phyloP scores from a whole-genome alignment of 2,329 filamentous ascomycete genomes.

The Emergomyces orientalis region DNA sequence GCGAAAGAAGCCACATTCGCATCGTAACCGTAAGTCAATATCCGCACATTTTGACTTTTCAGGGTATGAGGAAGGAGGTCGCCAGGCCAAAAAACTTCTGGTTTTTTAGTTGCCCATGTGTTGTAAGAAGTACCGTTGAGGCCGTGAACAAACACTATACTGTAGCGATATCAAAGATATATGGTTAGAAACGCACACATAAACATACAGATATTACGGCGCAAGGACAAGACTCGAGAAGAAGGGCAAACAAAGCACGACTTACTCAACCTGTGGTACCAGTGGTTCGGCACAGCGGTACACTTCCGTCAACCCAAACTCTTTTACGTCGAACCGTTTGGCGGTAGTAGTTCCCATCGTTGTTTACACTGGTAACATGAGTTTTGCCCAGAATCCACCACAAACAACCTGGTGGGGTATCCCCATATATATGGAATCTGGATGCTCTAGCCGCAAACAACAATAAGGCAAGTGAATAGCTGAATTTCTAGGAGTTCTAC shows the following conservation, averaged over 20 bases:
- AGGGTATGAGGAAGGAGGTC: slow-evolving; percentile 57
- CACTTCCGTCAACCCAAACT: slow-evolving; percentile 36
- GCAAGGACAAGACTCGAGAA: slow-evolving; percentile 1
- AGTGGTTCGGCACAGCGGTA: slow-evolving; percentile 25
- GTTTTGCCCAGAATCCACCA: slow-evolving; percentile 1
- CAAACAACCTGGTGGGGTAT: neutral
- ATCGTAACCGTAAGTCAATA: slow-evolving; percentile 67
- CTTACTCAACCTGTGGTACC: slow-evolving; percentile 32
- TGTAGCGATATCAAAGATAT: slow-evolving; percentile 9
- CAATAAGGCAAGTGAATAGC: neutral
- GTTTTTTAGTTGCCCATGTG: slow-evolving; percentile 50
- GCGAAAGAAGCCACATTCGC: slow-evolving; percentile 50
- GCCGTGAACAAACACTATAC: slow-evolving; percentile 61
- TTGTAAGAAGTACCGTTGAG: slow-evolving; percentile 56
- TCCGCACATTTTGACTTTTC: slow-evolving; percentile 48
- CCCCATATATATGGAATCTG: slow-evolving; percentile 4
- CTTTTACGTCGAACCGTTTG: slow-evolving; percentile 23
- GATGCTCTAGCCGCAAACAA: neutral
- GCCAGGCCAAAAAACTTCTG: slow-evolving; percentile 58
- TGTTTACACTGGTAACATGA: slow-evolving; percentile 5
- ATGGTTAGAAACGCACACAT: neutral
- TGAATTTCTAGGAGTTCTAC: neutral
- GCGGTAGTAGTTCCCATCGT: slow-evolving; percentile 17
- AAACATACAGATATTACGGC: neutral
- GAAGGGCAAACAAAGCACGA: neutral